Conservation (phyloP, 768 basidiomycete genomes). For the Leccinellum albellum region DNA sequence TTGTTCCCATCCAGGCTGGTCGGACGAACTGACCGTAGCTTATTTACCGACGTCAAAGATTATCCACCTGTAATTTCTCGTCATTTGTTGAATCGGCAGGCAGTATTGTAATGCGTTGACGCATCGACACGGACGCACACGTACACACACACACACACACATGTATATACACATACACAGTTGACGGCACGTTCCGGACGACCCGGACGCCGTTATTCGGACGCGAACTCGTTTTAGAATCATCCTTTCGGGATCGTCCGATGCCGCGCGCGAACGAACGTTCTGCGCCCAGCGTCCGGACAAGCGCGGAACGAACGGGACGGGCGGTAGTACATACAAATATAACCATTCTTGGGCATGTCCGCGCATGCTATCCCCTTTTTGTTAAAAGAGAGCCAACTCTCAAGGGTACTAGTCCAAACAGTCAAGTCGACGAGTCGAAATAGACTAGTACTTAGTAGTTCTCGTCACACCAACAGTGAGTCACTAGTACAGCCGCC, state of each 20-base stretch:
- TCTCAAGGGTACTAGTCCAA: background rate
- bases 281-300: background rate
- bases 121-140: background rate
- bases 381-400: background rate
- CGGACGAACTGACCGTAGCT: background rate
- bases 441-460: background rate
- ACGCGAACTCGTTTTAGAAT: background rate
- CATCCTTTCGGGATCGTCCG: background rate
- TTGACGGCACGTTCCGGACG: background rate
- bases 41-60: slow-evolving; percentile 15
- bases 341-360: slow-evolving; percentile 4
- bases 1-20: slow-evolving; percentile 14
- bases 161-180: background rate
- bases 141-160: background rate
- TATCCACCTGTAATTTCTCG: slow-evolving; percentile 12
- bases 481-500: background rate
- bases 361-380: slow-evolving; percentile 19
- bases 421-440: slow-evolving; percentile 8
- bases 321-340: background rate
- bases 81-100: background rate
- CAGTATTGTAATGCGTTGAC: background rate
- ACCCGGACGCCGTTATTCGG: slow-evolving; percentile 1
- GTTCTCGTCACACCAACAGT: background rate
- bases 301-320: background rate
- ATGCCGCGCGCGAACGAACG: background rate